These are phyloP conservation scores for Hyparrhenia diplandra DNA, from an alignment of 176 grass and related monocot genomes.

Conservation along the genomic window DNA sequence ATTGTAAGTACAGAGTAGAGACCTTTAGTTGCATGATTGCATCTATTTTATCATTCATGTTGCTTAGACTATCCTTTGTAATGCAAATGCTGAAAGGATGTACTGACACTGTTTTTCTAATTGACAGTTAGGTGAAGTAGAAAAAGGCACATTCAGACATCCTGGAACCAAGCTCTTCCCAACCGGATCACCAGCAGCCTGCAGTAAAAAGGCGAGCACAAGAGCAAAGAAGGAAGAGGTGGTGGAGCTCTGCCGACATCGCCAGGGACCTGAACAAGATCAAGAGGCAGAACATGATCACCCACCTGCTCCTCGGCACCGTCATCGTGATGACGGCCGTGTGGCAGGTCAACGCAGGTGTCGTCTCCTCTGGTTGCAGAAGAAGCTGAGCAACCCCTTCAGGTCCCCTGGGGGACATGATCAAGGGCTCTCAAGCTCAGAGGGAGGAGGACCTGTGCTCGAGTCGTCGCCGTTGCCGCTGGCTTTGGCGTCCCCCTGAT, in stretches of 20 bases:
- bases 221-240: not conserved
- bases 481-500: not conserved
- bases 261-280: slow-evolving; percentile 42
- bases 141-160: not conserved
- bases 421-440: slow-evolving; percentile 19
- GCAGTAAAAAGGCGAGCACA: not conserved
- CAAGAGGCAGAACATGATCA: slow-evolving; percentile 57
- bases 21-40: too few relatives aligned
- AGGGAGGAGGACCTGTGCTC: slow-evolving; percentile 6
- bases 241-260: not conserved
- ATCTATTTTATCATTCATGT: too few relatives aligned
- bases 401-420: slow-evolving; percentile 35
- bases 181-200: not conserved
- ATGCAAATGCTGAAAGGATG: not conserved
- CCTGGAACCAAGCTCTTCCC: not conserved
- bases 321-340: slow-evolving; percentile 40
- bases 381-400: slow-evolving; percentile 46
- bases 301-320: slow-evolving; percentile 44
- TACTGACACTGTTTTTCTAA: not conserved
- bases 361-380: slow-evolving; percentile 37
- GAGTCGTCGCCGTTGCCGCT: slow-evolving; percentile 33
- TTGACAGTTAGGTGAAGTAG: slow-evolving; percentile 4
- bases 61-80: not conserved
- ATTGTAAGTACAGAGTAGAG: too few relatives aligned
- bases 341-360: slow-evolving; percentile 52